These are phyloP conservation scores for Coemansia sp. DNA, from an alignment of 192 early-diverging fungal genomes.

Conservation along the genomic window DNA sequence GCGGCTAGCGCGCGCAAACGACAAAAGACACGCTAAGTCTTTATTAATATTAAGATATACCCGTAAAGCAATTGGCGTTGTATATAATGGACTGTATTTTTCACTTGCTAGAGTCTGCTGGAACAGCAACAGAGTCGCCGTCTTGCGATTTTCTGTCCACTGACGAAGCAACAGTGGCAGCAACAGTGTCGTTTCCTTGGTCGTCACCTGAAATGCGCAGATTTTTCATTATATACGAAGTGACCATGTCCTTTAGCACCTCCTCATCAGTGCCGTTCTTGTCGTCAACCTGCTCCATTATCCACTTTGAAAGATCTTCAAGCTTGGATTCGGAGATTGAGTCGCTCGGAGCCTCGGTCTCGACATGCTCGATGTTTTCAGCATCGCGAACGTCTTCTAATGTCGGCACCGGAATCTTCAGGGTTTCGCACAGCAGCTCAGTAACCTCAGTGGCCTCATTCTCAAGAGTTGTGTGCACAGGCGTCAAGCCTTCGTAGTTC, in stretches of 20 bases:
- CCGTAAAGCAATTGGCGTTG: neutral
- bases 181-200: slow-evolving; percentile 37
- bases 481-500: slow-evolving; percentile 65
- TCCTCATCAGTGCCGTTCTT: slow-evolving; percentile 59
- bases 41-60: neutral
- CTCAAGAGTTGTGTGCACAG: slow-evolving; percentile 57
- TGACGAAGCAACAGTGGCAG: slow-evolving; percentile 41
- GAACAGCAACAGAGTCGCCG: slow-evolving; percentile 18
- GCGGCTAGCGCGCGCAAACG: slow-evolving; percentile 31
- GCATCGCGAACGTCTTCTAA: slow-evolving; percentile 37
- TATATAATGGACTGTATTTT: neutral
- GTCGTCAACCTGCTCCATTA: slow-evolving; percentile 60
- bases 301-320: slow-evolving; percentile 57
- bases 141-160: slow-evolving; percentile 35
- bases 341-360: slow-evolving; percentile 27
- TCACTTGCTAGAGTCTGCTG: slow-evolving; percentile 8
- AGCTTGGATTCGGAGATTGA: slow-evolving; percentile 42
- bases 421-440: slow-evolving; percentile 56
- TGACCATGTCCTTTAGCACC: slow-evolving; percentile 60
- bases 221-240: slow-evolving; percentile 48
- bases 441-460: slow-evolving; percentile 70
- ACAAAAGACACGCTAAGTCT: slow-evolving; percentile 25
- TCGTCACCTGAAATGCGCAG: slow-evolving; percentile 29
- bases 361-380: slow-evolving; percentile 28
- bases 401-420: slow-evolving; percentile 57